phyloP scores from a whole-genome alignment of 495 filamentous ascomycete genomes.

The Peziza echinospora region DNA sequence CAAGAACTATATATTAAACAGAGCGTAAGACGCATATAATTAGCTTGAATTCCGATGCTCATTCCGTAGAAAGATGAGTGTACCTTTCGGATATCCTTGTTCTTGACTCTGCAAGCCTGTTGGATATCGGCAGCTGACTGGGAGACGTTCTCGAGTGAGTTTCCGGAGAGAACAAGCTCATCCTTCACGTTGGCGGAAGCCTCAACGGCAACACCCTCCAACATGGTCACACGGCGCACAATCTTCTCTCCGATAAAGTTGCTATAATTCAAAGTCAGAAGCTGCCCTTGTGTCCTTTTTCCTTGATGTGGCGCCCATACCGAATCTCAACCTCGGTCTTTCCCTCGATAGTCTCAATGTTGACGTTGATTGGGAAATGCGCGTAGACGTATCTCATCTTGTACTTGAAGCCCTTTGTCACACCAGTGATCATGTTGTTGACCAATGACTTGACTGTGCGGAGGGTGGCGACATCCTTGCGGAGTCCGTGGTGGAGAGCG shows the following conservation, averaged over 20 bases:
- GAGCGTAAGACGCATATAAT: too few relatives aligned
- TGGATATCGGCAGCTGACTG: conserved; percentile 97
- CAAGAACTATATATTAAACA: conserved; percentile 51
- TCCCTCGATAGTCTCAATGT: conserved; percentile 74
- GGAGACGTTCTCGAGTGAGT: conserved; percentile 89
- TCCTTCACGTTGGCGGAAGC: conserved; percentile 85
- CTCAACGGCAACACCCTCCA: conserved; percentile 71
- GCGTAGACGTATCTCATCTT: conserved; percentile 99
- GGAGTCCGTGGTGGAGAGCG: conserved; percentile 89
- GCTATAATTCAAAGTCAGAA: too few relatives aligned
- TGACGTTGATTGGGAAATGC: conserved; percentile 99
- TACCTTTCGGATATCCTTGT: conserved; percentile 99
- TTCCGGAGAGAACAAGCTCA: conserved; percentile 77
- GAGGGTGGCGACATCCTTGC: conserved; percentile 93
- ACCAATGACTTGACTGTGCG: conserved; percentile 93
- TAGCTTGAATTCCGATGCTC: too few relatives aligned
- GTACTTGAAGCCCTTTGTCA: conserved; percentile 98
- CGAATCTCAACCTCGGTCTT: conserved; percentile 85
- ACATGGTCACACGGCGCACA: conserved; percentile 73
- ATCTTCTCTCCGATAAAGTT: conserved; percentile 99
- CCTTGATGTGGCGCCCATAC: too few relatives aligned
- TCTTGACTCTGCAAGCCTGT: conserved; percentile 94
- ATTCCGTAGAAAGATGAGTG: conserved; percentile 12
- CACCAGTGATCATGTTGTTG: conserved; percentile 93
- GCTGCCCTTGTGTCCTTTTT: neutral